Conservation (phyloP, 2,329 filamentous ascomycete species). For the Alternaria brassicicola region DNA sequence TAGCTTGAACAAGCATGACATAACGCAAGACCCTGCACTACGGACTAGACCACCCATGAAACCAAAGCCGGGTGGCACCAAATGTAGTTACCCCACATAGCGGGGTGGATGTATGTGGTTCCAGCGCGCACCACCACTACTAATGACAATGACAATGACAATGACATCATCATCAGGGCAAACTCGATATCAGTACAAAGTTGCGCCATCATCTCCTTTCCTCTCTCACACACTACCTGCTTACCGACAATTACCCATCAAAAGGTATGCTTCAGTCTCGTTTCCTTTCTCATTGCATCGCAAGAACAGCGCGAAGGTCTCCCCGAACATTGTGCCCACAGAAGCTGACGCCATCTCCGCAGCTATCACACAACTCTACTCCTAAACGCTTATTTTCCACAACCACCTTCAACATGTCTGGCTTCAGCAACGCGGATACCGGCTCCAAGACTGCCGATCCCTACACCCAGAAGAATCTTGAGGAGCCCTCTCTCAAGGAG, state of each 20-base stretch:
- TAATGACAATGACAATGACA: no score
- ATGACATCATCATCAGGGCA: constrained; percentile 24
- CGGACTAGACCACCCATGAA: constrained; percentile 6
- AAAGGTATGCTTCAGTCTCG: constrained; percentile 21
- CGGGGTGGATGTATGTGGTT: constrained; percentile 15
- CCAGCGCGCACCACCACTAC: constrained; percentile 1
- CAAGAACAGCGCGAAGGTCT: constrained; percentile 10
- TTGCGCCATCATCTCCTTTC: constrained; percentile 12
- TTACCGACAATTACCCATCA: not conserved
- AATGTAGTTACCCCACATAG: constrained; percentile 15
- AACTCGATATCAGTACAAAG: constrained; percentile 15
- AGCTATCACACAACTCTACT: constrained; percentile 18
- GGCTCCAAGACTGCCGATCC: constrained; percentile 66
- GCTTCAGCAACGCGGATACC: constrained; percentile 50
- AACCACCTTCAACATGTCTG: constrained; percentile 35
- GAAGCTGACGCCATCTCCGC: constrained; percentile 28
- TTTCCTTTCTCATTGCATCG: constrained; percentile 11
- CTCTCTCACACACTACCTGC: constrained; percentile 5
- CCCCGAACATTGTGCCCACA: constrained; percentile 15
- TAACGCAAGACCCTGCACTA: constrained; percentile 18
- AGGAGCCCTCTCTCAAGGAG: constrained; percentile 72
- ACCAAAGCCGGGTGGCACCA: constrained; percentile 3
- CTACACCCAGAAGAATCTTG: constrained; percentile 77
- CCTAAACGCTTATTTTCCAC: constrained; percentile 17
- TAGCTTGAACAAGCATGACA: constrained; percentile 1